These are phyloP conservation scores for Thielaviopsis musarum DNA, from an alignment of 2,329 filamentous ascomycete species.

Conservation along the genomic window DNA sequence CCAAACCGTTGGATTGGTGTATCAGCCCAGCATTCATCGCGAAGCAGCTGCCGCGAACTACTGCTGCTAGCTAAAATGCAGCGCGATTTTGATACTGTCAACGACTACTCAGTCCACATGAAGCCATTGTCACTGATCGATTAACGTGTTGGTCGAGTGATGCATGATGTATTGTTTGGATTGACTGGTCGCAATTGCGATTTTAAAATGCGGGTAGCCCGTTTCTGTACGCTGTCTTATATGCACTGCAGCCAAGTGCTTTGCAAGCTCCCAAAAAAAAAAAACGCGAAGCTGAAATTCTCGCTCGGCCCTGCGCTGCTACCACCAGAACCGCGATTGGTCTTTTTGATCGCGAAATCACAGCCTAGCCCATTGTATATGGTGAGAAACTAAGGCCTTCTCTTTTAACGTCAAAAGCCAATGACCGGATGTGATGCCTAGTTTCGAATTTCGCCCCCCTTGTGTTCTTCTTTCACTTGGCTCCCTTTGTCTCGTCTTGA, in stretches of 20 bases:
- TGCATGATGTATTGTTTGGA: too few relatives aligned
- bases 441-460: not conserved
- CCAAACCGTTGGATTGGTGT: not conserved
- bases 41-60: too few relatives aligned
- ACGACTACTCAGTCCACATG: not conserved
- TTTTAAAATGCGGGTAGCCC: too few relatives aligned
- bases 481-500: not conserved
- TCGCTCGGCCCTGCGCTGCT: not conserved
- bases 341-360: not conserved
- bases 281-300: not conserved
- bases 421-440: not conserved
- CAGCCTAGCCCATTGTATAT: not conserved
- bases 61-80: not conserved
- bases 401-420: not conserved
- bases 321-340: not conserved
- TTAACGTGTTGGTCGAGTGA: too few relatives aligned
- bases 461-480: not conserved
- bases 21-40: not conserved
- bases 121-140: not conserved
- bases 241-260: not conserved
- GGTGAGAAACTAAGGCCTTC: too few relatives aligned
- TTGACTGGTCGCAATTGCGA: too few relatives aligned
- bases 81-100: not conserved
- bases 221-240: not conserved
- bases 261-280: not conserved